Conservation (phyloP, 164 flowering plant species). For the Vitis rotundifolia region DNA sequence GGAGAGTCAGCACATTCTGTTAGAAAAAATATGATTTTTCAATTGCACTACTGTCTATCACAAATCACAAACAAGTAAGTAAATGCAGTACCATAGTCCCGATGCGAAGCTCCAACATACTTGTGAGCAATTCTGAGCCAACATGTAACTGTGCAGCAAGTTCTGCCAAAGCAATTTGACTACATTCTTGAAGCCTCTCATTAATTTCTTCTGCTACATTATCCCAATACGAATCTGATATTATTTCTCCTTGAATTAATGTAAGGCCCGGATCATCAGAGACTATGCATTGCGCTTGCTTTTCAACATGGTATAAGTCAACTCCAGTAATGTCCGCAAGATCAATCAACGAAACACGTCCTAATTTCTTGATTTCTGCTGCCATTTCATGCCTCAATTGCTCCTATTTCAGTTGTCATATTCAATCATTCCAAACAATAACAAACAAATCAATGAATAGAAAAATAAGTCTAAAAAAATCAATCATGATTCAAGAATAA, state of each 20-base stretch:
- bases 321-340: slow-evolving; percentile 79
- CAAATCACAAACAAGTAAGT: slow-evolving; percentile 1
- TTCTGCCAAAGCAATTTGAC: slow-evolving; percentile 92
- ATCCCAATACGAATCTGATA: slow-evolving; percentile 88
- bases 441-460: not conserved
- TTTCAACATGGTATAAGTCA: slow-evolving; percentile 91
- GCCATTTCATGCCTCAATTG: slow-evolving; percentile 80
- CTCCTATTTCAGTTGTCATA: slow-evolving; percentile 42
- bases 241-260: slow-evolving; percentile 91
- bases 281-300: slow-evolving; percentile 67
- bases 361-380: slow-evolving; percentile 56
- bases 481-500: not conserved
- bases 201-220: slow-evolving; percentile 82
- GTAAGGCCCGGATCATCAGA: slow-evolving; percentile 53
- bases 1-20: too few relatives aligned
- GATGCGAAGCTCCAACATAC: slow-evolving; percentile 78
- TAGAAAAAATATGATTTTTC: not conserved
- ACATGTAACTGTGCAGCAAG: slow-evolving; percentile 81
- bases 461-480: not conserved
- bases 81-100: slow-evolving; percentile 58
- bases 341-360: slow-evolving; percentile 89
- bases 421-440: not conserved
- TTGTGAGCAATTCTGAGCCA: slow-evolving; percentile 66
- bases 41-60: not conserved
- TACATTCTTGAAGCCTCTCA: slow-evolving; percentile 91